Conservation (phyloP, 2,329 filamentous ascomycete genomes). For the Fusarium xylarioides region DNA sequence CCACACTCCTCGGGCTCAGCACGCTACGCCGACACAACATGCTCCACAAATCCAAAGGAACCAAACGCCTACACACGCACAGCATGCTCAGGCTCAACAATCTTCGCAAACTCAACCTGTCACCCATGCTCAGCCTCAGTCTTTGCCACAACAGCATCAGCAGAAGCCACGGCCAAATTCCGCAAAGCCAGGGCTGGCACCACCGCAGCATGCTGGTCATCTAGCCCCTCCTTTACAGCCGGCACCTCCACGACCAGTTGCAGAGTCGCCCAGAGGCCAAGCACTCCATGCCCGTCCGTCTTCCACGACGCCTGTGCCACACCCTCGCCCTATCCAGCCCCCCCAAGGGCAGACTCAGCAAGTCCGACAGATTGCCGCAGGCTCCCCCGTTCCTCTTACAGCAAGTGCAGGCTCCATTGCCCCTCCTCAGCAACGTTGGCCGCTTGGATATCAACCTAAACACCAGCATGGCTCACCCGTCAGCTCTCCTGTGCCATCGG, state of each 20-base stretch:
- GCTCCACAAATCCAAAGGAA: conserved; percentile 32
- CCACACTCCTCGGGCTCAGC: conserved; percentile 33
- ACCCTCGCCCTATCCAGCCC: conserved; percentile 47
- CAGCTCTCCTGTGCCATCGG: conserved; percentile 37
- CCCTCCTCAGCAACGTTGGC: conserved; percentile 48
- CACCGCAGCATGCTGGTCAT: conserved; percentile 50
- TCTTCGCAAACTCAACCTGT: conserved; percentile 31
- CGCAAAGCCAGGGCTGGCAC: conserved; percentile 46
- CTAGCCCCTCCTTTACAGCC: conserved; percentile 49
- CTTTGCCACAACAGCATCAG: conserved; percentile 33
- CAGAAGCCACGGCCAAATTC: conserved; percentile 38
- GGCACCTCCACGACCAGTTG: conserved; percentile 42
- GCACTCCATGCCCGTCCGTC: conserved; percentile 44
- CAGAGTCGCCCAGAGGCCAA: conserved; percentile 31
- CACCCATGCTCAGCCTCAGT: conserved; percentile 29
- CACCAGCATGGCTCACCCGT: conserved; percentile 43
- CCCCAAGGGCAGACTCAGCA: conserved; percentile 42
- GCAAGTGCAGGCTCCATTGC: conserved; percentile 32
- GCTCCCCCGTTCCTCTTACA: conserved; percentile 42
- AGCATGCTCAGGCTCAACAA: conserved; percentile 20
- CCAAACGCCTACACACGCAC: conserved; percentile 21
- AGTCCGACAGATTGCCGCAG: conserved; percentile 46
- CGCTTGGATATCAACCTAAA: conserved; percentile 44
- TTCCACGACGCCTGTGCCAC: conserved; percentile 47
- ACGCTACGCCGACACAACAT: conserved; percentile 30